These are phyloP conservation scores for Acanthamoeba quina DNA, from an alignment of 208 protist species.

Conservation along the genomic window DNA sequence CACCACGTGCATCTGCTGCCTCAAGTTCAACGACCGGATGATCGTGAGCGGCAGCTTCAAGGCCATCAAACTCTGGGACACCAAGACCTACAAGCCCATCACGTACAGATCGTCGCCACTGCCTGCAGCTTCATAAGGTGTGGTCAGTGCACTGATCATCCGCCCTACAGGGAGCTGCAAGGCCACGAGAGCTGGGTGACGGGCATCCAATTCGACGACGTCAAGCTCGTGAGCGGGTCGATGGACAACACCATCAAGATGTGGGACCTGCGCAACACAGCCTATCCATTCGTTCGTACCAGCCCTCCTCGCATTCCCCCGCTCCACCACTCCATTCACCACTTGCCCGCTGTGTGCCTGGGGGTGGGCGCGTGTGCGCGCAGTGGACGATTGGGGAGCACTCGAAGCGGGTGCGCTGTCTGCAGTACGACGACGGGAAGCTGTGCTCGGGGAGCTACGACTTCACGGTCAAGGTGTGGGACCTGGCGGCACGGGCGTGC, in stretches of 20 bases:
- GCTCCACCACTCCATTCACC: too few relatives aligned
- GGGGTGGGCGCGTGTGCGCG: too few relatives aligned
- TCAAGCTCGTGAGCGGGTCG: conserved; percentile 46
- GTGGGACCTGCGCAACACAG: conserved; percentile 28
- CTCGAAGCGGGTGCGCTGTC: conserved; percentile 33
- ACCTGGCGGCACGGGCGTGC: background rate
- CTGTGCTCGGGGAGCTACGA: conserved; percentile 58
- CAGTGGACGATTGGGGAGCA: conserved; percentile 41
- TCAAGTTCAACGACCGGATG: conserved; percentile 51
- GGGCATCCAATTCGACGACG: conserved; percentile 45
- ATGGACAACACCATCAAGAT: conserved; percentile 72
- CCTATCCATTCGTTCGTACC: background rate
- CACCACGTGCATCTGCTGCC: conserved; percentile 41
- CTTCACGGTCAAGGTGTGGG: conserved; percentile 71
- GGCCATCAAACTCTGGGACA: conserved; percentile 53
- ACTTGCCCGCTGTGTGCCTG: too few relatives aligned
- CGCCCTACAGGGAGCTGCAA: background rate
- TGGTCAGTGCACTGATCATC: background rate
- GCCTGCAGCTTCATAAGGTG: background rate
- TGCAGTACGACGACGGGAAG: conserved; percentile 42
- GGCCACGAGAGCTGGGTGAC: conserved; percentile 66
- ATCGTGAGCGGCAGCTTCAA: conserved; percentile 64
- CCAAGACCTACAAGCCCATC: background rate
- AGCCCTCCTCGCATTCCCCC: too few relatives aligned
- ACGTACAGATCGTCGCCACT: background rate